These are phyloP conservation scores for Komagataella mondaviorum DNA, from an alignment of 805 yeast genomes.

Conservation along the genomic window DNA sequence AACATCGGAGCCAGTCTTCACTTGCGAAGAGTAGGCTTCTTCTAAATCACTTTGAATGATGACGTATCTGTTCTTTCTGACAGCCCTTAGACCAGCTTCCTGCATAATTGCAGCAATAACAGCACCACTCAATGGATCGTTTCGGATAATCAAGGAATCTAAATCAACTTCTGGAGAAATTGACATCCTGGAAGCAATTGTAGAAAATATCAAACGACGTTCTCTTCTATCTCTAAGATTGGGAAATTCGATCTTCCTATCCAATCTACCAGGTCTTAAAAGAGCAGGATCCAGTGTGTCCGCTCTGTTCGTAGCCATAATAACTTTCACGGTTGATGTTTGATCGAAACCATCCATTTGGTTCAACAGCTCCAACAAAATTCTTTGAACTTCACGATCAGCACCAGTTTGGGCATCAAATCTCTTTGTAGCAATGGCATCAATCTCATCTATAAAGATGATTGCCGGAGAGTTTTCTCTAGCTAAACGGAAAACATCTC, in stretches of 20 bases:
- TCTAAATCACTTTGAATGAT: constrained; percentile 92
- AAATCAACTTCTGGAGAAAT: constrained; percentile 95
- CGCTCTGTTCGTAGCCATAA: constrained; percentile 99
- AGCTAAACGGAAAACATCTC: constrained; percentile 95
- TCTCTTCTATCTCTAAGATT: constrained; percentile 94
- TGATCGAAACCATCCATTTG: constrained; percentile 99
- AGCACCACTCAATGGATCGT: constrained; percentile 95
- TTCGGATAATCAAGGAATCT: constrained; percentile 87
- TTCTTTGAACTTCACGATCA: constrained; percentile 98
- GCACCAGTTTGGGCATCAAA: constrained; percentile 99
- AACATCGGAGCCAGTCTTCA: constrained; percentile 87
- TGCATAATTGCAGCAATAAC: constrained; percentile 99
- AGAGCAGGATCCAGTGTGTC: constrained; percentile 98
- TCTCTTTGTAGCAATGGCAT: constrained; percentile 97
- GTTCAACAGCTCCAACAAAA: constrained; percentile 83
- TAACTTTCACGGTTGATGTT: constrained; percentile 86
- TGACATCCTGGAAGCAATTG: constrained; percentile 95
- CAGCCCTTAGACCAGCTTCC: constrained; percentile 98
- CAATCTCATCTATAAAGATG: constrained; percentile 96
- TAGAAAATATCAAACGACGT: constrained; percentile 89
- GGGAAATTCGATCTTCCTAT: constrained; percentile 96
- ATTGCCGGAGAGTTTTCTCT: constrained; percentile 96
- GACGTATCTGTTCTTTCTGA: constrained; percentile 94
- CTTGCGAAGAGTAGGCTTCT: constrained; percentile 96
- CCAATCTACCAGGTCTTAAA: constrained; percentile 96